Percentiles rank a stretch among this genome's conserved stretches.
These are phyloP conservation scores for Mortierella hygrophila DNA, from an alignment of 192 early-diverging fungal genomes.

Conservation along the genomic window DNA sequence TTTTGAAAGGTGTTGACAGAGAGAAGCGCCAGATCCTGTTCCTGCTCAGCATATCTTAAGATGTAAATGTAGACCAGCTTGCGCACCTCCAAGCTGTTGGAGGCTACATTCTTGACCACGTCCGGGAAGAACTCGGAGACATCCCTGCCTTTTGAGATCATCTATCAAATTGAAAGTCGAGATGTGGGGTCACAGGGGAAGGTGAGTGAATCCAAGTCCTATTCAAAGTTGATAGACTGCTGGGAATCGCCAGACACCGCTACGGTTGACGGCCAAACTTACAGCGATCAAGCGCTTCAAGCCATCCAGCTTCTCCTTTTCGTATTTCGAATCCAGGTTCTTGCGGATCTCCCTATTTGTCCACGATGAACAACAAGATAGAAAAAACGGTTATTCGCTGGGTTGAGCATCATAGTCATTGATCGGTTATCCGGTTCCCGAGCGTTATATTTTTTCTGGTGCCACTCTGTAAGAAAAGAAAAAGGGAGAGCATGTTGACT, in stretches of 20 bases:
- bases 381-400: not conserved
- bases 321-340: constrained; percentile 84
- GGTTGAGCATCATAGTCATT: not conserved
- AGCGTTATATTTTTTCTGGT: not conserved
- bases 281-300: constrained; percentile 93
- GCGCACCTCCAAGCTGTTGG: constrained; percentile 88
- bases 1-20: constrained; percentile 99
- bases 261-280: constrained; percentile 20
- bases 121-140: constrained; percentile 93
- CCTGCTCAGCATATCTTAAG: constrained; percentile 94
- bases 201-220: not conserved
- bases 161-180: constrained; percentile 53
- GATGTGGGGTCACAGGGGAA: not conserved
- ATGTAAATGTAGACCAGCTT: constrained; percentile 98
- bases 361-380: not conserved
- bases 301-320: constrained; percentile 93
- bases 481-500: not conserved
- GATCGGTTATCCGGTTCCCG: not conserved
- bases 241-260: not conserved
- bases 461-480: not conserved
- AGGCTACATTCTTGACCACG: constrained; percentile 98
- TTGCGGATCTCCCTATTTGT: constrained; percentile 72
- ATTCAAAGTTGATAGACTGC: not conserved
- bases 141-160: constrained; percentile 92
- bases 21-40: constrained; percentile 94